Conservation (phyloP, 2,329 filamentous ascomycete species). For the Colletotrichum incanum region DNA sequence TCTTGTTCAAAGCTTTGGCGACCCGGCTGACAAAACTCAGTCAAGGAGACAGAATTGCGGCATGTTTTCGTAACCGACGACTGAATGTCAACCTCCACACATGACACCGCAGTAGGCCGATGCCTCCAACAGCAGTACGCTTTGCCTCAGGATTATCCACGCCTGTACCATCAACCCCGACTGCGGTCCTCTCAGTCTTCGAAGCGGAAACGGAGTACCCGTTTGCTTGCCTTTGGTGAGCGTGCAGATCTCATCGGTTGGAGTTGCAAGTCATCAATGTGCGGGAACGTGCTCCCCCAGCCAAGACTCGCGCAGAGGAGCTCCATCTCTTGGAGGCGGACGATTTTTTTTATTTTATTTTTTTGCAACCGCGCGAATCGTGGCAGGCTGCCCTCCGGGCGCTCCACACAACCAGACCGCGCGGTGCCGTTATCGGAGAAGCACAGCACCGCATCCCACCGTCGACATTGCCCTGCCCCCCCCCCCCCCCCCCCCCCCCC, state of each 20-base stretch:
- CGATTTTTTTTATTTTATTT: no score
- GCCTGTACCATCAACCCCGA: background rate
- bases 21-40: no score
- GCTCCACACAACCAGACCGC: background rate
- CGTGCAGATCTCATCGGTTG: background rate
- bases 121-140: background rate
- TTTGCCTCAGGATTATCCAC: no score
- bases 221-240: background rate
- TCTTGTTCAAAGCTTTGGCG: background rate
- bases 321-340: background rate
- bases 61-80: background rate
- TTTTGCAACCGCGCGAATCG: conserved; percentile 13
- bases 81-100: no score
- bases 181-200: background rate
- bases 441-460: background rate
- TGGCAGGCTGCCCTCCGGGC: background rate
- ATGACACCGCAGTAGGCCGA: background rate
- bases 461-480: background rate
- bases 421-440: conserved; percentile 22
- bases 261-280: background rate
- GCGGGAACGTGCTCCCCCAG: background rate
- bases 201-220: background rate
- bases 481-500: no score
- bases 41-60: no score
- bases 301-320: background rate